Conservation (phyloP, 768 basidiomycete genomes). For the Tubosaeta brunneosetosa region DNA sequence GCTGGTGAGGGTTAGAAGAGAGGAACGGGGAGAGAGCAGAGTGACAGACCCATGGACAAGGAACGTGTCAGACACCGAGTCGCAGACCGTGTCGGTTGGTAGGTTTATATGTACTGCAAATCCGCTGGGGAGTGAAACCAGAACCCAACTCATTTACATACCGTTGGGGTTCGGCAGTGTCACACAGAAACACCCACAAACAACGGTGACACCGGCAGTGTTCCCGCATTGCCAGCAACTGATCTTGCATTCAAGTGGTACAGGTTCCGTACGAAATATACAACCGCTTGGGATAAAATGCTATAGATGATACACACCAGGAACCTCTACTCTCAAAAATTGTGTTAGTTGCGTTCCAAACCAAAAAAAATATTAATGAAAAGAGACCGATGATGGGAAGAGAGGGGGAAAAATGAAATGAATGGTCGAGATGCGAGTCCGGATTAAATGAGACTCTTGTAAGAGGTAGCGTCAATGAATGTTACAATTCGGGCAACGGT, state of each 20-base stretch:
- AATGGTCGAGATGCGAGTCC: slow-evolving; percentile 3
- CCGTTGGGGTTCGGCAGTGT: slow-evolving; percentile 30
- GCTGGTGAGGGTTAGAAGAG: slow-evolving; percentile 23
- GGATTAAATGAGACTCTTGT: slow-evolving; percentile 19
- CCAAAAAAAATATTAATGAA: slow-evolving; percentile 9
- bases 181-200: slow-evolving; percentile 23
- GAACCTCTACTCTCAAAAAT: slow-evolving; percentile 9
- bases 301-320: slow-evolving; percentile 17
- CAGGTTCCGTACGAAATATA: slow-evolving; percentile 19
- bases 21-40: not conserved
- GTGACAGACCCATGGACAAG: slow-evolving; percentile 38
- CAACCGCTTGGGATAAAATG: not conserved
- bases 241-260: slow-evolving; percentile 5
- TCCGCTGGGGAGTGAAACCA: slow-evolving; percentile 23
- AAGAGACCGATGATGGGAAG: not conserved
- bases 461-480: slow-evolving; percentile 15
- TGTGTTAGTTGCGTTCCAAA: slow-evolving; percentile 12
- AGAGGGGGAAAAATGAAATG: not conserved
- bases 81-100: slow-evolving; percentile 26
- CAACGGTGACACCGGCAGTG: not conserved
- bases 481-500: slow-evolving; percentile 16
- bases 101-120: slow-evolving; percentile 21
- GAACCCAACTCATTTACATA: slow-evolving; percentile 4
- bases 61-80: slow-evolving; percentile 29
- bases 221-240: not conserved